These are phyloP conservation scores for Metschnikowia bowlesiae DNA, from an alignment of 805 yeast species.

Conservation along the genomic window DNA sequence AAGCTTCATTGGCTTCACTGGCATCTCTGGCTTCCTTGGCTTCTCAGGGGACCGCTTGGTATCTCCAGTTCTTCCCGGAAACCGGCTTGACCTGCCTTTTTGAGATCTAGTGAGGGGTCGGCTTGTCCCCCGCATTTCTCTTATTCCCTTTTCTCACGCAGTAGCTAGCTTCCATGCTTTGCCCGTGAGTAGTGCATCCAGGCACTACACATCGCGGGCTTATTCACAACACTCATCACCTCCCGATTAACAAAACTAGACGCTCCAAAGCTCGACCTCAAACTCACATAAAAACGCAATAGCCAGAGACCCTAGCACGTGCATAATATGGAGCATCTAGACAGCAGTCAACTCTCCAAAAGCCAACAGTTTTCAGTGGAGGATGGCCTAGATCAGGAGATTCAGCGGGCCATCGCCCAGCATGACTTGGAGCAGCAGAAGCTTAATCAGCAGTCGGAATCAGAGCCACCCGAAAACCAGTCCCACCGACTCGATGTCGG, in stretches of 20 bases:
- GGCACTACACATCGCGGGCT: background rate
- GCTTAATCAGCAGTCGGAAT: slow-evolving; percentile 3
- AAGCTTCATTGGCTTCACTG: no score
- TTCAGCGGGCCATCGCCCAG: slow-evolving; percentile 19
- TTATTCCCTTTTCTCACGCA: background rate
- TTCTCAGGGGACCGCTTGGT: no score
- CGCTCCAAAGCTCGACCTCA: no score
- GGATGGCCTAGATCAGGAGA: slow-evolving; percentile 19
- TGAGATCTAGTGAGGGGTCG: no score
- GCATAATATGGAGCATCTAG: background rate
- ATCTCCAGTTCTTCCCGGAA: no score
- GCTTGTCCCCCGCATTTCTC: no score
- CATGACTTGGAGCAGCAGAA: slow-evolving; percentile 18
- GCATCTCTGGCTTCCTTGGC: no score
- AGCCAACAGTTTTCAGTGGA: slow-evolving; percentile 14
- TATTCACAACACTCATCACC: background rate
- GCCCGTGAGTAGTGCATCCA: no score
- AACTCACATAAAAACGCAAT: no score
- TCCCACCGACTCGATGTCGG: background rate
- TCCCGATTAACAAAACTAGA: background rate
- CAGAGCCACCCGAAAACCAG: background rate
- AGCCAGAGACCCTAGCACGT: background rate
- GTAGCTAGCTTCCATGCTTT: no score
- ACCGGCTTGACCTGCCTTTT: no score
- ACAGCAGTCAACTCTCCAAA: slow-evolving; percentile 3